Base-by-base conservation (phyloP, 805 yeast species). In the Metschnikowia vanudenii region DNA sequence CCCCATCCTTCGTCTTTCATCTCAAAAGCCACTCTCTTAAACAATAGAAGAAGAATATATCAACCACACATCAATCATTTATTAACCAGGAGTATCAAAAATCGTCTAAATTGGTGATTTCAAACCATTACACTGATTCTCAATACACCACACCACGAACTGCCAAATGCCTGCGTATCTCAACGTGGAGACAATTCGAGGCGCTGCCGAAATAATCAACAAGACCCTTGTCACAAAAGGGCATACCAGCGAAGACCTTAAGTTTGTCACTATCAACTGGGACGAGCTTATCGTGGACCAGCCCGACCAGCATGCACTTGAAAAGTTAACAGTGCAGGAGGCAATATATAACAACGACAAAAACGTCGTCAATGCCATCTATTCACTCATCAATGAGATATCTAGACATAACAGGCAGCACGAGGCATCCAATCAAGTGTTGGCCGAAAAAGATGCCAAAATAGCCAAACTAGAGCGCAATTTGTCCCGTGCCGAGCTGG, bases 151-250 rank as follows among this genome's bases (percentile, higher is more conserved):
- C n/a, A n/a, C n/a, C n/a, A n/a, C n/a, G n/a, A n/a, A n/a, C n/a
- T n/a, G 13, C 19, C 11, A 4, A 16, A 54, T 54, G 58, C 33
- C 56, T n/a, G 52, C 48, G 3, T 53, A 57, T 38, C 54, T 64
- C 18, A 68, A 67, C 49, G 58, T 57, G 42, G 71, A 67, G 33
- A 60, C 71, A 18, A 62, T 71, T 17, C 50, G 50, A 16, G 67
- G 62, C 51, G 76, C 75, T 4, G 62, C 75, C 3, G 65, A 67
- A 10, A 52, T 67, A 10, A 54, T 73, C 36, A 73, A 73, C 47
- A 55, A 66, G 3, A 63, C 62, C 26, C 61, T 73, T 19, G 34
- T 58, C 1, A 55, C 71, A 33, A 64, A 71, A 42, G 74, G 74
- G 3, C 71, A 68, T 45, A 62, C 65, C 12, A 60, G 59, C 24